phyloP scores from a whole-genome alignment of 169 alveolate genomes.

The Miamiensis avidus region DNA sequence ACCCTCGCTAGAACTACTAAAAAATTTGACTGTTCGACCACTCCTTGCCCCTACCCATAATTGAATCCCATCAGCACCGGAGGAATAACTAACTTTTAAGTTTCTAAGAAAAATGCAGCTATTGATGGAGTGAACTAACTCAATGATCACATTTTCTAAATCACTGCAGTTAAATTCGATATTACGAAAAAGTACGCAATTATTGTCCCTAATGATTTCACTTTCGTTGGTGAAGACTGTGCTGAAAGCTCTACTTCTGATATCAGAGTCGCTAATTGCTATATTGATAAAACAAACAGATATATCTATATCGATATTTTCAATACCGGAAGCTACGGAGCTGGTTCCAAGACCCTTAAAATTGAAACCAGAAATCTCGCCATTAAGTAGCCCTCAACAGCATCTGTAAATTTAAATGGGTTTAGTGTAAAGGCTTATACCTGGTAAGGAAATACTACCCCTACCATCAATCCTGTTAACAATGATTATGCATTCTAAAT shows the following conservation, averaged over 20 bases:
- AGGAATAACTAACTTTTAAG: not conserved
- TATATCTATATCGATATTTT: no score
- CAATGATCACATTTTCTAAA: not conserved
- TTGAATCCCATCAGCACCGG: not conserved
- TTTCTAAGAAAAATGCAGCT: not conserved
- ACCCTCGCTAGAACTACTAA: not conserved
- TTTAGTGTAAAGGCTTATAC: not conserved
- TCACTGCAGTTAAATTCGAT: not conserved
- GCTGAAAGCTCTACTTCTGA: not conserved
- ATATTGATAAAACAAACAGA: not conserved
- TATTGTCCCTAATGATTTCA: not conserved
- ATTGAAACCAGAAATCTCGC: not conserved
- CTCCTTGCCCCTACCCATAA: not conserved
- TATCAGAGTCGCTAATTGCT: not conserved
- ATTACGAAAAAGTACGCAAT: not conserved
- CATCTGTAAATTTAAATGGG: not conserved
- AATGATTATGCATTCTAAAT: no score
- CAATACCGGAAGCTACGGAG: not conserved
- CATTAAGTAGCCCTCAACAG: not conserved
- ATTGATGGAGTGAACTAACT: not conserved
- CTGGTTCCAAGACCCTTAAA: not conserved
- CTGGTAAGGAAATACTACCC: not conserved
- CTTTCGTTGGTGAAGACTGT: not conserved
- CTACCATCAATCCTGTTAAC: not conserved
- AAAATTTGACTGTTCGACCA: no score